phyloP scores from a whole-genome alignment of 768 basidiomycete species.

The Phaeotremella skinneri region DNA sequence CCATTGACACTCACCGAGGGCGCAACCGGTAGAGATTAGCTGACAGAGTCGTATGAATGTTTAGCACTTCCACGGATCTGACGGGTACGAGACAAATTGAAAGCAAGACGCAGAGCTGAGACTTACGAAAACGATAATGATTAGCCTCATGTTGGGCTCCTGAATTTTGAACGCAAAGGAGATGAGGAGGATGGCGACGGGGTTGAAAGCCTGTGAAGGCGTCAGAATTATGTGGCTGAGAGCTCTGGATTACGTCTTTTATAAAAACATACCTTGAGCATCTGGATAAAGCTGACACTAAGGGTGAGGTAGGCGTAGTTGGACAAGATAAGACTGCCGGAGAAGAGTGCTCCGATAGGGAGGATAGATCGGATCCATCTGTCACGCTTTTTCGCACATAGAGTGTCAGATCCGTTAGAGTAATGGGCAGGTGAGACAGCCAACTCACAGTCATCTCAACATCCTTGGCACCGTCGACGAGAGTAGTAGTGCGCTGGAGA shows the following conservation, averaged over 20 bases:
- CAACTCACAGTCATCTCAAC: constrained; percentile 61
- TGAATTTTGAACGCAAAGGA: constrained; percentile 86
- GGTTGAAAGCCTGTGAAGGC: constrained; percentile 45
- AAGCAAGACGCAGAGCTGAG: background rate
- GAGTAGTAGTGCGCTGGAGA: constrained; percentile 47
- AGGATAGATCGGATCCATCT: constrained; percentile 77
- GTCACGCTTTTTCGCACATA: constrained; percentile 36
- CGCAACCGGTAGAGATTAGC: constrained; percentile 83
- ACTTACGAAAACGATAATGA: constrained; percentile 66
- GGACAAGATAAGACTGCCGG: constrained; percentile 82
- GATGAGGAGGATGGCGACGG: constrained; percentile 65
- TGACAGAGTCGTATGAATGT: too few species aligned
- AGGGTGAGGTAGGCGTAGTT: constrained; percentile 92
- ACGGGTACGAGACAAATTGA: background rate
- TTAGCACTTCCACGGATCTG: background rate
- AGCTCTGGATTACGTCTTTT: background rate
- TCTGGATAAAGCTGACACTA: constrained; percentile 92
- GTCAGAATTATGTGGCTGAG: background rate
- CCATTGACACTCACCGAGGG: constrained; percentile 33
- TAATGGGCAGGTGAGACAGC: background rate
- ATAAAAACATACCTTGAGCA: constrained; percentile 71
- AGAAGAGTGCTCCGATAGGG: constrained; percentile 92
- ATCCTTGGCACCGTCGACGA: constrained; percentile 50
- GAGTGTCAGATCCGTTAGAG: background rate
- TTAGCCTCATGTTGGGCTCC: constrained; percentile 77